Percentiles rank a stretch among this genome's conserved stretches.
Conservation (phyloP, 2,329 filamentous ascomycete genomes). For the Raffaelea albimanens region DNA sequence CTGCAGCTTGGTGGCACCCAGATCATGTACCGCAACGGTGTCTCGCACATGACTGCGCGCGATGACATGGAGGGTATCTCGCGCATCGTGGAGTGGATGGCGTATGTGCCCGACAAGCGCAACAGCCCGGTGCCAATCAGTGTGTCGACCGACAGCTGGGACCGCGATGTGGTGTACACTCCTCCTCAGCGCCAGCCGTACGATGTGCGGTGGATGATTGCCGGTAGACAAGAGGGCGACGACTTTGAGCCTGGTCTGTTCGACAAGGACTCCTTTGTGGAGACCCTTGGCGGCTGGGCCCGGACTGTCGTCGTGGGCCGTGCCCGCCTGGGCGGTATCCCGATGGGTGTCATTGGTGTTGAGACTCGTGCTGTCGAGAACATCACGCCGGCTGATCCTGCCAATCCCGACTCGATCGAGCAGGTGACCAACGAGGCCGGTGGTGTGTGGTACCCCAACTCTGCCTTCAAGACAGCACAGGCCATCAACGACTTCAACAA, state of each 20-base stretch:
- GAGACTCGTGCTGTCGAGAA: slow-evolving; percentile 96
- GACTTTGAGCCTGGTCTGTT: slow-evolving; percentile 89
- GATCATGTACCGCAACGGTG: slow-evolving; percentile 99
- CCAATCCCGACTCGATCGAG: slow-evolving; percentile 97
- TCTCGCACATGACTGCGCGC: slow-evolving; percentile 95
- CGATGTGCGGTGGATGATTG: slow-evolving; percentile 90
- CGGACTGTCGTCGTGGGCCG: slow-evolving; percentile 94
- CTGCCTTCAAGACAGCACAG: slow-evolving; percentile 98
- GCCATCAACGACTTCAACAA: slow-evolving; percentile 99
- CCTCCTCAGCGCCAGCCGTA: slow-evolving; percentile 75
- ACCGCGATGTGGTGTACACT: slow-evolving; percentile 82
- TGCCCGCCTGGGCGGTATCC: slow-evolving; percentile 91
- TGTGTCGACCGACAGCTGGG: slow-evolving; percentile 77
- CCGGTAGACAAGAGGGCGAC: slow-evolving; percentile 73
- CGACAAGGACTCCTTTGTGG: slow-evolving; percentile 92
- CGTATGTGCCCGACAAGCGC: slow-evolving; percentile 93
- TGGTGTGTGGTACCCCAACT: slow-evolving; percentile 99
- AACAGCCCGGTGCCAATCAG: slow-evolving; percentile 87
- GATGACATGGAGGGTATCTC: slow-evolving; percentile 97
- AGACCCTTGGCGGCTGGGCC: slow-evolving; percentile 94
- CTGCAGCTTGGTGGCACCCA: slow-evolving; percentile 98
- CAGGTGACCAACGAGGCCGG: slow-evolving; percentile 90
- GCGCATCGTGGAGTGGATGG: slow-evolving; percentile 97
- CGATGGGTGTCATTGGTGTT: slow-evolving; percentile 95
- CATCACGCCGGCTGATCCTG: slow-evolving; percentile 89